Evolutionary conservation across 768 basidiomycete genomes (phyloP).

Genomic region (Rhodotorula taiwanensis): DNA sequence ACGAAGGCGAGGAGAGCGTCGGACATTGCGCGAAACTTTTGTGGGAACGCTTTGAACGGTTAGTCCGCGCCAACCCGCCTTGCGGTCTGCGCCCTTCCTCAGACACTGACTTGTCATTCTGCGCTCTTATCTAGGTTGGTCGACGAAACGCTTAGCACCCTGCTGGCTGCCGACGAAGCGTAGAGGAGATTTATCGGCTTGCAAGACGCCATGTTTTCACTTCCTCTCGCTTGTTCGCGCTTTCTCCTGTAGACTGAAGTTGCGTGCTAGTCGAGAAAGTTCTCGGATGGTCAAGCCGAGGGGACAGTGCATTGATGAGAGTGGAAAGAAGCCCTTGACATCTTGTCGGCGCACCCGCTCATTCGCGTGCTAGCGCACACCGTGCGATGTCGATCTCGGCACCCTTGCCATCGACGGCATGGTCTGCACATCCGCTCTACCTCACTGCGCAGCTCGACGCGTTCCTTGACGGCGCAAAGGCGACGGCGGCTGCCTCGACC

Average conservation of each 20-base stretch:
- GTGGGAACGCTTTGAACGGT: conserved; percentile 32
- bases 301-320: too few species aligned
- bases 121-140: background rate
- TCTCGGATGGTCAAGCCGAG: too few species aligned
- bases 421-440: background rate
- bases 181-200: background rate
- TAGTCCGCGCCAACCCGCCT: conserved; percentile 6
- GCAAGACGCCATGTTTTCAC: background rate
- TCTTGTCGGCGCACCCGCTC: background rate
- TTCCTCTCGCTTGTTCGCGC: too few species aligned
- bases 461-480: background rate
- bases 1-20: conserved; percentile 17
- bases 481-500: too few species aligned
- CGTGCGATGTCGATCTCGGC: conserved; percentile 1
- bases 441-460: conserved; percentile 4
- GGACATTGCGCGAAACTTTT: conserved; percentile 17
- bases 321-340: background rate
- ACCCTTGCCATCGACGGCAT: background rate
- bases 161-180: background rate
- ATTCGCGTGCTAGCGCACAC: background rate
- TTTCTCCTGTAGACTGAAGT: too few species aligned
- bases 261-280: too few species aligned
- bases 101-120: background rate
- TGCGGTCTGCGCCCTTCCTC: too few species aligned
- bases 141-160: background rate